Base-by-base conservation (phyloP, 2,329 filamentous ascomycete species). In the Pestalotiopsis sp. region DNA sequence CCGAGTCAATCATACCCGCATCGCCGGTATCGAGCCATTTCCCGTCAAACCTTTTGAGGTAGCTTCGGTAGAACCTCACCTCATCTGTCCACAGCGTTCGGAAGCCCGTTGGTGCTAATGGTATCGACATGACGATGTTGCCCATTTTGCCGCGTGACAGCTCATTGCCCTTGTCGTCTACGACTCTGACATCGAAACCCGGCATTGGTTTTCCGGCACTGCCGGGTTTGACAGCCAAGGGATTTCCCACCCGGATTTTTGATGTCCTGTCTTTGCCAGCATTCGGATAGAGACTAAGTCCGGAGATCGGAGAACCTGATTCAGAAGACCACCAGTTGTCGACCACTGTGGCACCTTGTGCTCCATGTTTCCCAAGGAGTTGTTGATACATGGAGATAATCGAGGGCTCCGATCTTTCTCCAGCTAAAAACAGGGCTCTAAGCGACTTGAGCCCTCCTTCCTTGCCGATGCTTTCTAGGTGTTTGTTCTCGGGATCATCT, bases 11-110 rank as follows among this genome's bases (percentile, higher is more conserved):
- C 84, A 94, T 90, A 0, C 95, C 95, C 0, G 94, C 92, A 78
- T 98, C 95, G 74, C 95, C 95, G 0, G 95, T 98, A 77, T 98
- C 95, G 58, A 98, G 81, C 93, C 93, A 98, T 73, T 88, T 88
- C 0, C 94, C 93, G 5, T 87, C 75, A 76, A 98, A 98, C 14
- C 95, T 86, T 79, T 92, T 92, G 72, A 97, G 81, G 75, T 98
- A 98, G 1, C 94, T 90, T 71, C 88, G 91, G 79, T 94, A 97
- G 78, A 97, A 97, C 41, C 95, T 85, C 70, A 93, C 92, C 60
- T 94, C 92, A 71, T 98, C 95, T 65, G 91, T 84, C 92, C 95
- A 98, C 1, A 98, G 83, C 1, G 91, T 95, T 0, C 93, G 91
- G 75, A 98, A 94, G 0, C 91, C 94, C 0, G 94, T 96, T 0